Evolutionary conservation across 768 basidiomycete genomes (phyloP).

Genomic region (Boletus insuetus): DNA sequence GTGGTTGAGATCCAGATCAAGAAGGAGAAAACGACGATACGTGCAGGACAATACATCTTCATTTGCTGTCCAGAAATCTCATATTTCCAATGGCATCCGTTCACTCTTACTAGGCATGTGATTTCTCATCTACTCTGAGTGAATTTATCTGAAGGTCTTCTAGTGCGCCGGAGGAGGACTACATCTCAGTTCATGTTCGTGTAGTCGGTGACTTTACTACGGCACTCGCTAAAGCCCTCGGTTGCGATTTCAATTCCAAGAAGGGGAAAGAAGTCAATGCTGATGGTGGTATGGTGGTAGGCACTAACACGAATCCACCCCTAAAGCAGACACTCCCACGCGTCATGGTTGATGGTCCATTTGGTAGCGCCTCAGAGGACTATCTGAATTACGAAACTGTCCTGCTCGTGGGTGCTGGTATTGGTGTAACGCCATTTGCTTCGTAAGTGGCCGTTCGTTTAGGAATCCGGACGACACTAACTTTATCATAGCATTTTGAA

Average conservation of each 20-base stretch:
- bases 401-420: conserved; percentile 89
- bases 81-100: conserved; percentile 97
- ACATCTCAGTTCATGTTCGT: conserved; percentile 91
- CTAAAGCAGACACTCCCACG: conserved; percentile 78
- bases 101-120: conserved; percentile 79
- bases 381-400: conserved; percentile 88
- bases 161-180: conserved; percentile 93
- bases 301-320: conserved; percentile 53
- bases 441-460: conserved; percentile 52
- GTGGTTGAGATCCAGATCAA: conserved; percentile 97
- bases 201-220: conserved; percentile 88
- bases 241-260: conserved; percentile 72
- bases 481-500: conserved; percentile 64
- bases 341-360: conserved; percentile 95
- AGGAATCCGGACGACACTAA: conserved; percentile 1
- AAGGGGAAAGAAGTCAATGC: conserved; percentile 45
- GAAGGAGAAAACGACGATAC: conserved; percentile 83
- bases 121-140: background rate
- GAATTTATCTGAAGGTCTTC: background rate
- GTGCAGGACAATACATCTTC: conserved; percentile 94
- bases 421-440: conserved; percentile 95
- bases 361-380: conserved; percentile 90
- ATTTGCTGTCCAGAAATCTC: conserved; percentile 87
- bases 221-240: conserved; percentile 77
- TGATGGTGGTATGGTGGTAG: conserved; percentile 58